Conservation (phyloP, 306 rosid genomes). For the Styphnolobium japonicum region DNA sequence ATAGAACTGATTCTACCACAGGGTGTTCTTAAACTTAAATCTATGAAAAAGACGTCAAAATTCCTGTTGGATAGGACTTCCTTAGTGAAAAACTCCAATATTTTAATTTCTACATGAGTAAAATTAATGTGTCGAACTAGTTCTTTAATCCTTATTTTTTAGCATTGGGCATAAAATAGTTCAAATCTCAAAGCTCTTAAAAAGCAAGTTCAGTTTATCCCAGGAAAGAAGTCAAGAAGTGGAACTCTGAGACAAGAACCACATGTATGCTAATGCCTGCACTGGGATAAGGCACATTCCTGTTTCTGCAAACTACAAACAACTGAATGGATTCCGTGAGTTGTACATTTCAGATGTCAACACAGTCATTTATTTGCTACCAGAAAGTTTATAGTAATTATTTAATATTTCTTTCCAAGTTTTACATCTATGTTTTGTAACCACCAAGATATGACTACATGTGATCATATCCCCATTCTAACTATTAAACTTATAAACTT, state of each 20-base stretch:
- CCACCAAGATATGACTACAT: background rate
- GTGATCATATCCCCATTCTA: slow-evolving; percentile 1
- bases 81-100: background rate
- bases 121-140: background rate
- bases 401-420: background rate
- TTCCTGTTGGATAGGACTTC: background rate
- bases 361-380: background rate
- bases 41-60: background rate
- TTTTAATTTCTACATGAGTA: background rate
- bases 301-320: background rate
- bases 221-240: background rate
- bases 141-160: background rate
- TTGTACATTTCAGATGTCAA: background rate
- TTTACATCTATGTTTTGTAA: background rate
- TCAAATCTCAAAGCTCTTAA: background rate
- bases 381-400: background rate
- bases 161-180: background rate
- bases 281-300: background rate
- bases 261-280: background rate
- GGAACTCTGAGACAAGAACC: background rate
- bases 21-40: slow-evolving; percentile 2
- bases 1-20: slow-evolving; percentile 28
- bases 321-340: background rate
- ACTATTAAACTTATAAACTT: background rate
- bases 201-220: background rate